Conservation (phyloP, 306 rosid genomes). For the Trifolium fragiferum region DNA sequence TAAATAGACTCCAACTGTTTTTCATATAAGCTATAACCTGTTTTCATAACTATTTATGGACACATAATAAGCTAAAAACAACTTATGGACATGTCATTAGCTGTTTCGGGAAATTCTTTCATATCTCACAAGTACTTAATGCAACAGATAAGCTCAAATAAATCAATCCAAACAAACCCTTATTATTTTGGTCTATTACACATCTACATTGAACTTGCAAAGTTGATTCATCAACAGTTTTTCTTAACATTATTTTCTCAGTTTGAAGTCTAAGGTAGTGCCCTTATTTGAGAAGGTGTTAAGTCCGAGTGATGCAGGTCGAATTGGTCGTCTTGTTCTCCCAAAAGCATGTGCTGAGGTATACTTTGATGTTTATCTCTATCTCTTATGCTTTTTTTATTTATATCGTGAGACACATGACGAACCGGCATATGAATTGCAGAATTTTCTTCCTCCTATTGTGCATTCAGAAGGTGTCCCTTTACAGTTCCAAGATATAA, state of each 20-base stretch:
- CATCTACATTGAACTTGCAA: neutral
- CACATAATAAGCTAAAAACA: neutral
- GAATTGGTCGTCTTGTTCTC: constrained; percentile 95
- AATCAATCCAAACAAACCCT: neutral
- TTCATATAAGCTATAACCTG: neutral
- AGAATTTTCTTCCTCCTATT: constrained; percentile 90
- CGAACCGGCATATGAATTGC: constrained; percentile 43
- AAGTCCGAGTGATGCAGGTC: constrained; percentile 98
- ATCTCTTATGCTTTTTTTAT: neutral
- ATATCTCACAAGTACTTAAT: neutral
- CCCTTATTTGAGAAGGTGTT: constrained; percentile 95
- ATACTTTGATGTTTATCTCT: constrained; percentile 34
- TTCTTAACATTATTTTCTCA: constrained; percentile 63
- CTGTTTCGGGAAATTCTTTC: neutral
- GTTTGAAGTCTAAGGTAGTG: constrained; percentile 87
- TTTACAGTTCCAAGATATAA: constrained; percentile 76
- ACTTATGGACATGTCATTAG: neutral
- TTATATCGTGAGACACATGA: constrained; percentile 25
- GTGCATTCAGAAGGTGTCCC: constrained; percentile 93
- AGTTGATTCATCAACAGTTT: constrained; percentile 36
- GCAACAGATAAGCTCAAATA: neutral
- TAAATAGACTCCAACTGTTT: neutral
- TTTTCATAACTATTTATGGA: neutral
- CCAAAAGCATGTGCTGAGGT: constrained; percentile 99
- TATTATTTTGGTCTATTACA: constrained; percentile 16